phyloP scores from a whole-genome alignment of 2,329 filamentous ascomycete genomes.

The Plectosphaerella plurivora region DNA sequence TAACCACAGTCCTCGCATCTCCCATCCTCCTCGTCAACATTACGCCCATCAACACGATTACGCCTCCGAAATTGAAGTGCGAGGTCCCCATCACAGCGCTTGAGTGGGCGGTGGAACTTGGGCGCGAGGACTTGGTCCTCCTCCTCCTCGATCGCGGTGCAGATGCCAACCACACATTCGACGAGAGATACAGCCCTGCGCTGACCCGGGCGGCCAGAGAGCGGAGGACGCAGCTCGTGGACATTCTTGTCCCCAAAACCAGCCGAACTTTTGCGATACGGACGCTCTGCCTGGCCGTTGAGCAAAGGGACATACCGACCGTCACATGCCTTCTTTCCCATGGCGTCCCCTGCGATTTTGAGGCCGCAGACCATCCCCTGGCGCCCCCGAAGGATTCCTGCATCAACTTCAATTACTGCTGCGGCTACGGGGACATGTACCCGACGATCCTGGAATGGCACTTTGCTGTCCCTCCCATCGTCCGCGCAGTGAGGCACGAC shows the following conservation, averaged over 20 bases:
- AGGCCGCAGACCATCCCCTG: neutral
- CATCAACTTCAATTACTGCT: neutral
- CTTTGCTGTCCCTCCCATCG: neutral
- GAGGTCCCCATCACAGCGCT: conserved; percentile 1
- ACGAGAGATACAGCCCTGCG: conserved; percentile 1
- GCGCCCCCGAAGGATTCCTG: neutral
- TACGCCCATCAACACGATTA: neutral
- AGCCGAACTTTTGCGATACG: neutral
- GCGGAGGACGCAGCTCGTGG: conserved; percentile 1
- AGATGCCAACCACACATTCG: neutral
- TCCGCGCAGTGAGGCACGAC: neutral
- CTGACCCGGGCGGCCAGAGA: conserved; percentile 1
- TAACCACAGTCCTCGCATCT: conserved; percentile 1
- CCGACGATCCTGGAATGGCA: neutral
- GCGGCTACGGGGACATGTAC: too few relatives aligned
- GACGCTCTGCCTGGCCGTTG: conserved; percentile 2
- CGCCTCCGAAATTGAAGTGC: neutral
- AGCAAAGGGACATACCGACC: conserved; percentile 1
- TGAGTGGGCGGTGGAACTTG: conserved; percentile 1
- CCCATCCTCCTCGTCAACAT: conserved; percentile 2
- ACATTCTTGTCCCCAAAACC: conserved; percentile 1
- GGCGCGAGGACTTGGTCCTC: neutral
- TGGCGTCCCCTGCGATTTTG: conserved; percentile 1
- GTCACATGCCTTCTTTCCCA: conserved; percentile 1
- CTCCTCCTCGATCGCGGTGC: neutral